A percentile compares a stretch with the other conserved stretches of the same genome.
These are phyloP conservation scores for Globisporangium spinosum DNA, from an alignment of 352 stramenopile species.

Conservation along the genomic window DNA sequence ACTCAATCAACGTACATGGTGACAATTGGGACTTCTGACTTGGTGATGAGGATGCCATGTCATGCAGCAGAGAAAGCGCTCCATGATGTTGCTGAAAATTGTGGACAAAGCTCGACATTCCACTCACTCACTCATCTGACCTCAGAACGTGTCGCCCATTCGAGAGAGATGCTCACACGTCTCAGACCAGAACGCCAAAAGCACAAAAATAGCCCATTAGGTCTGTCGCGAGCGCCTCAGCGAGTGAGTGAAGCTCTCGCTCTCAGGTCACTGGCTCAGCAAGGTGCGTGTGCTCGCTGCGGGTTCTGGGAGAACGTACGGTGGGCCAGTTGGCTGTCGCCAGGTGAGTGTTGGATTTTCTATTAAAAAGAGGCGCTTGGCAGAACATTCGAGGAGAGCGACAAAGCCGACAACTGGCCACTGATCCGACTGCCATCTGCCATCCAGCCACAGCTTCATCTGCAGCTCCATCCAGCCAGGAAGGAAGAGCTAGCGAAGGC, in stretches of 20 bases:
- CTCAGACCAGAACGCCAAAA: background rate
- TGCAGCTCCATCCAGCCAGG: background rate
- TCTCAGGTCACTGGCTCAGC: background rate
- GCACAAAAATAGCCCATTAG: background rate
- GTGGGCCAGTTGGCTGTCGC: background rate
- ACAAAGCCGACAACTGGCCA: background rate
- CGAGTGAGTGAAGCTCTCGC: background rate
- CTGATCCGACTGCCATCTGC: background rate
- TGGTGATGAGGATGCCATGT: background rate
- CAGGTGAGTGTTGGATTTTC: background rate
- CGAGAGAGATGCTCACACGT: background rate
- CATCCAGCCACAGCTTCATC: background rate
- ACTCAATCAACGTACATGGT: background rate
- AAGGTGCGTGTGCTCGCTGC: background rate
- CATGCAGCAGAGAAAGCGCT: background rate
- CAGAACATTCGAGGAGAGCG: conserved; percentile 8
- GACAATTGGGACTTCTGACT: background rate
- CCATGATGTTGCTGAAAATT: background rate
- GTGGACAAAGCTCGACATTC: background rate
- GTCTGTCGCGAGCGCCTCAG: background rate
- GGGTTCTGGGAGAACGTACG: background rate
- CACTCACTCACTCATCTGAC: background rate
- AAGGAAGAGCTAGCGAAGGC: background rate
- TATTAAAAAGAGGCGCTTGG: background rate
- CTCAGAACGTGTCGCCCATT: background rate